Evolutionary conservation across 1,284 basidiomycete species (phyloP), one percentile per base, ranked within the genome.

Genomic region (Austropuccinia psidii): DNA sequence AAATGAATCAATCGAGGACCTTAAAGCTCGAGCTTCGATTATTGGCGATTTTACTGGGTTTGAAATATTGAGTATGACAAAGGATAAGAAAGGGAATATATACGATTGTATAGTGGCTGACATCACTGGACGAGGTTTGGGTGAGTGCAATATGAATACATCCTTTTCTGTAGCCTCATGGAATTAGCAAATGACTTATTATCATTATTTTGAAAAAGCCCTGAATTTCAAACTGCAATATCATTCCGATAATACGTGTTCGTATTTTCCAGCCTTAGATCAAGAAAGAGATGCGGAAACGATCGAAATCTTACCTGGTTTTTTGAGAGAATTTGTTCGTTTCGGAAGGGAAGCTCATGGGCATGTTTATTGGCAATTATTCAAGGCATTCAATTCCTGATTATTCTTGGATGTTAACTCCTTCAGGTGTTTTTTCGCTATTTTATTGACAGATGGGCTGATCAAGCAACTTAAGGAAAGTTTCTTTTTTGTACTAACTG

Each of bases 1-100:
- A n/a, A 73, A 55, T 58, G 62, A 52, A n/a, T 24, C 19, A 2
- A n/a, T 49, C 7, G 61, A 73, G 7, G 72, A 73, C 35, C 62
- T 65, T 31, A 73, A 73, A 58, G 24, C 19, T 5, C 45, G 62
- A 47, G 11, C 58, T 0, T 52, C 37, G 31, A 39, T 73, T 43
- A 57, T 73, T 15, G 62, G 41, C n/a, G 72, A 73, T 45, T 73
- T 73, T 21, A 73, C 72, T 39, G 72, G 72, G 1, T 50, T 73
- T 24, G 24, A 39, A 33, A 73, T 73, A 11, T 29, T 73, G 9
- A 33, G 15, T 21, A 24, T 13, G 1, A 21, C 19, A 1, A 39
- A 39, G n/a, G 61, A 73, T 47, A 19, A 50, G 17, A 67, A 67
- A 33, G 62, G 62, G 5, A 31, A 37, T 11, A 66, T 58, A 1